phyloP scores from a whole-genome alignment of 2,329 filamentous ascomycete species.

The Clonostachys solani region DNA sequence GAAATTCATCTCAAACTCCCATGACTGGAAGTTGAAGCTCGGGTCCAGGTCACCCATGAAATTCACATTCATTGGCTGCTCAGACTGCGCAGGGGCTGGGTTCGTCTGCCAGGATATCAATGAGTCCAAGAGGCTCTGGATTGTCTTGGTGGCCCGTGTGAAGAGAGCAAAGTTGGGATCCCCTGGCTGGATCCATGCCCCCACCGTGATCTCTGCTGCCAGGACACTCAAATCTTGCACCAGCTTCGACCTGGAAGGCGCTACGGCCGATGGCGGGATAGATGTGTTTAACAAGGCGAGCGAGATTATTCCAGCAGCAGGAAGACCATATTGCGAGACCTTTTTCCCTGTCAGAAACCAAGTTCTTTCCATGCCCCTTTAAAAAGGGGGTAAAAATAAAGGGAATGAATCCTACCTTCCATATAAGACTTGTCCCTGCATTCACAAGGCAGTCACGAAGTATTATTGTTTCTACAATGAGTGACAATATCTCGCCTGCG shows the following conservation, averaged over 20 bases:
- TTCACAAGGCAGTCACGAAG: neutral
- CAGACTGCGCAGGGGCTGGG: neutral
- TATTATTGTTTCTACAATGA: neutral
- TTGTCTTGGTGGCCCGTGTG: constrained; percentile 9
- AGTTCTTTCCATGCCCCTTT: neutral
- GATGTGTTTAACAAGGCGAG: constrained; percentile 7
- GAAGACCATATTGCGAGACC: constrained; percentile 11
- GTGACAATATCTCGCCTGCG: neutral
- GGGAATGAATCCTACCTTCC: neutral
- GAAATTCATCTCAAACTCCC: constrained; percentile 2
- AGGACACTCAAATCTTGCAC: constrained; percentile 9
- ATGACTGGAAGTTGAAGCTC: neutral
- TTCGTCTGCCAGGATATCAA: constrained; percentile 14
- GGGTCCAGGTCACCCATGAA: neutral
- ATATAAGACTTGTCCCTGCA: neutral
- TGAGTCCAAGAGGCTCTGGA: constrained; percentile 20
- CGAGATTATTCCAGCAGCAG: constrained; percentile 9
- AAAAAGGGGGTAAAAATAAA: neutral
- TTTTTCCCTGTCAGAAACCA: neutral
- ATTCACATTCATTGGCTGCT: neutral
- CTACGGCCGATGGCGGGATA: constrained; percentile 1
- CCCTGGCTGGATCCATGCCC: constrained; percentile 7
- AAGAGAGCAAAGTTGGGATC: constrained; percentile 12
- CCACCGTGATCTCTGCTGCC: constrained; percentile 9
- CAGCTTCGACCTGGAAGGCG: constrained; percentile 2